These are phyloP conservation scores for Metarhizium sp. DNA, from an alignment of 2,329 filamentous ascomycete genomes.

Conservation along the genomic window DNA sequence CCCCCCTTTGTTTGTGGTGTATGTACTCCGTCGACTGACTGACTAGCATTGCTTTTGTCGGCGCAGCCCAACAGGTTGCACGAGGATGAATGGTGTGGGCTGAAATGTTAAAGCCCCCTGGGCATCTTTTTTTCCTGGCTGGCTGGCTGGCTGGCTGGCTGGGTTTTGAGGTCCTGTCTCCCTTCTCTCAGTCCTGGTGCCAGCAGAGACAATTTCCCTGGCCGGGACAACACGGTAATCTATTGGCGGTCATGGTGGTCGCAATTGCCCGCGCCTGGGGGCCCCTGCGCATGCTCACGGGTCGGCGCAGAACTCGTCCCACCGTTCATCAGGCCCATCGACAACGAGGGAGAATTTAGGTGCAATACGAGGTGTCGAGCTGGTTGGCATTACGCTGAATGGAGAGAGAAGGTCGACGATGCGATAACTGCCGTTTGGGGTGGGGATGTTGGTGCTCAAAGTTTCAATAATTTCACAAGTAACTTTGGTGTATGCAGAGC, in stretches of 20 bases:
- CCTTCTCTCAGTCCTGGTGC: not conserved
- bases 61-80: not conserved
- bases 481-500: not conserved
- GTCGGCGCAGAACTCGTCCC: not conserved
- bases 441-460: not conserved
- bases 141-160: not conserved
- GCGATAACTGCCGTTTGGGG: not conserved
- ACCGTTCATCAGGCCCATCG: not conserved
- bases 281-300: not conserved
- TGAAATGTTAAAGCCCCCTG: not conserved
- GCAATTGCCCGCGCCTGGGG: not conserved
- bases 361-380: not conserved
- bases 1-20: not conserved
- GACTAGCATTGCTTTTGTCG: not conserved
- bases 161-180: not conserved
- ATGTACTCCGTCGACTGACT: not conserved
- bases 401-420: not conserved
- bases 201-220: conserved; percentile 1
- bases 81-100: not conserved
- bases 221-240: too few relatives aligned
- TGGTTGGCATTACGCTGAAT: not conserved
- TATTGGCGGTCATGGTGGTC: not conserved
- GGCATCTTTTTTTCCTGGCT: not conserved
- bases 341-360: not conserved
- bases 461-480: not conserved